Evolutionary conservation across 2,329 filamentous ascomycete genomes (phyloP).

Genomic region (Teratosphaeria pseudoeucalypti): DNA sequence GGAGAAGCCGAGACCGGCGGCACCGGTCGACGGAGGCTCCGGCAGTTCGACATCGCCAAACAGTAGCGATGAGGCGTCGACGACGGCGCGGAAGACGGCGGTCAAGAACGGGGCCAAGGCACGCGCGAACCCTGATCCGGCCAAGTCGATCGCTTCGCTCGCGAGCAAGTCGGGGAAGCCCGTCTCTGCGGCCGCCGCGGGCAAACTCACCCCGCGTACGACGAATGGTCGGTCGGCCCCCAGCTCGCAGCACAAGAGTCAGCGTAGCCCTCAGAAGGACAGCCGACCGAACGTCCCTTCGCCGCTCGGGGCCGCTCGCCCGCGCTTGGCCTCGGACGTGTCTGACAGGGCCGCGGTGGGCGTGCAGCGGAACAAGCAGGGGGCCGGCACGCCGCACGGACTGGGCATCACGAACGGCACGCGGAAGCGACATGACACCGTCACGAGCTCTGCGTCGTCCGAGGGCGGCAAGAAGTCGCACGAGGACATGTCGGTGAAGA

Average conservation of each 20-base stretch:
- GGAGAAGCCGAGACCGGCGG: constrained; percentile 9
- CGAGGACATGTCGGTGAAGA: background rate
- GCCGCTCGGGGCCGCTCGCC: constrained; percentile 50
- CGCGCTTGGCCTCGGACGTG: constrained; percentile 50
- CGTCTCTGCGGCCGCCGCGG: constrained; percentile 8
- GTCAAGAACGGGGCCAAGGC: constrained; percentile 9
- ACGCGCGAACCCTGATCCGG: constrained; percentile 3
- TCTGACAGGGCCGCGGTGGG: constrained; percentile 19
- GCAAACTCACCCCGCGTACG: constrained; percentile 17
- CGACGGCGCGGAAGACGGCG: constrained; percentile 14
- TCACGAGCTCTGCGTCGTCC: constrained; percentile 17
- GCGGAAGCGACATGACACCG: constrained; percentile 22
- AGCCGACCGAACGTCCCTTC: constrained; percentile 53
- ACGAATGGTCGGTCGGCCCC: constrained; percentile 14
- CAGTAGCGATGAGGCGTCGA: constrained; percentile 12
- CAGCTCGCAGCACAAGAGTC: constrained; percentile 22
- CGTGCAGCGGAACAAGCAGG: constrained; percentile 15
- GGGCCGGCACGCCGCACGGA: constrained; percentile 32
- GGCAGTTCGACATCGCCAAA: constrained; percentile 8
- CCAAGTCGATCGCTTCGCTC: constrained; percentile 12
- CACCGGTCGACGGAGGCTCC: constrained; percentile 10
- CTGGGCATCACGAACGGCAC: constrained; percentile 33
- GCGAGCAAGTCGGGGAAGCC: constrained; percentile 8
- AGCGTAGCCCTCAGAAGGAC: constrained; percentile 30
- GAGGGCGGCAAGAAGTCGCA: constrained; percentile 10